Base-by-base conservation (phyloP, 2,329 filamentous ascomycete genomes). In the Alternaria sp. region DNA sequence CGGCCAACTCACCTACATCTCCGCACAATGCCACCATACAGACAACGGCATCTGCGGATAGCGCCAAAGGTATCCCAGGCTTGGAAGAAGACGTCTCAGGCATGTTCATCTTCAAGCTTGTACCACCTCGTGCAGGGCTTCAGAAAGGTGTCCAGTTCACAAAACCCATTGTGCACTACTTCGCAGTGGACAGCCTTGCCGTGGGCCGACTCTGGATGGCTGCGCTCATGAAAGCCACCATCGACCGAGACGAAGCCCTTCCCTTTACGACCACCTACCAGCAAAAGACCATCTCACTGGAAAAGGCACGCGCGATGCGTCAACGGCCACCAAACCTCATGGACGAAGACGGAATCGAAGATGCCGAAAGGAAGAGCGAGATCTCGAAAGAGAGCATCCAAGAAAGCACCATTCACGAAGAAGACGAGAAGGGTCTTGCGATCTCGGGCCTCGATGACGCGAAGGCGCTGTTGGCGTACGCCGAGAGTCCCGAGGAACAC, bases 21-120 rank as follows among this genome's bases (percentile, higher is more conserved):
- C 85, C 86, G 8, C 81, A 83, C 28, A 69, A 80, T 70, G 56
- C 80, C 59, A 73, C 77, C 40, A 71, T 79, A 65, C 73, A 77
- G 47, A 83, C 83, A 15, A 72, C 77, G 4, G 78, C 80, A n/a
- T 74, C 80, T 7, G 70, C 78, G 1, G 78, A 80, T 19, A 77
- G 71, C 32, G 75, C 74, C n/a, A 74, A 74, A 13, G 74, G 61
- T 65, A 59, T 78, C 2, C 71, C 70, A 6, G 73, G 57, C 65
- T 32, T 78, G 61, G 56, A 78, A 66, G 61, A 76, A 70, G 91
- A 92, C 45, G 75, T 81, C 50, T 75, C 80, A 61, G 86, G 90
- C 1, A 91, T 96, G 76, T 99, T 99, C 82, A 98, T 98, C 75
- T 99, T 99, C 87, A 99, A 99, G 82, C 89, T 99, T 8, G 90